Evolutionary conservation across 1,284 basidiomycete species (phyloP).

Genomic region (Sutorius eximius): DNA sequence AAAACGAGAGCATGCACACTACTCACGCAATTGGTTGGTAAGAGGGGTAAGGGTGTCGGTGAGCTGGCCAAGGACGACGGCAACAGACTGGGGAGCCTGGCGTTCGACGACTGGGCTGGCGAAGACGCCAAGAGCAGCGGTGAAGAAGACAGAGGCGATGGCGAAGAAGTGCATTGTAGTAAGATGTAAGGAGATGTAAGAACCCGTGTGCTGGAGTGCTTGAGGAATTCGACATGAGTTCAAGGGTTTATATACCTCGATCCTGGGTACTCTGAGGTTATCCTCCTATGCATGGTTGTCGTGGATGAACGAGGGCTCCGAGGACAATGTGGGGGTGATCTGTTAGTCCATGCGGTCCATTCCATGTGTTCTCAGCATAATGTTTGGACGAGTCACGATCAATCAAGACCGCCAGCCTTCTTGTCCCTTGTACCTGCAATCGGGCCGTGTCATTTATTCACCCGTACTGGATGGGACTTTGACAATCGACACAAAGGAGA

Average conservation of each 20-base stretch:
- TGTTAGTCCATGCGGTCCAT: neutral
- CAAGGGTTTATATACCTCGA: slow-evolving; percentile 15
- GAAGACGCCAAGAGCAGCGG: slow-evolving; percentile 7
- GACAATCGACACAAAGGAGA: neutral
- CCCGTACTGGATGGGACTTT: neutral
- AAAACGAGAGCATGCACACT: neutral
- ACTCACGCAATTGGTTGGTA: slow-evolving; percentile 15
- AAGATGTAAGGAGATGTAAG: neutral
- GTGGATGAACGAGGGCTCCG: slow-evolving; percentile 1
- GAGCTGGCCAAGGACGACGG: slow-evolving; percentile 9
- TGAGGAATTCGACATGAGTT: neutral
- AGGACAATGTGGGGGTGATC: neutral
- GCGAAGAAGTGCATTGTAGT: slow-evolving; percentile 16
- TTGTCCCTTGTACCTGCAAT: neutral
- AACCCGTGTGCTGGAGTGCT: slow-evolving; percentile 15
- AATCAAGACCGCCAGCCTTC: neutral
- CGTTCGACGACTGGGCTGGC: slow-evolving; percentile 14
- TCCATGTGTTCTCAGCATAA: neutral
- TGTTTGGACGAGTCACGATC: neutral
- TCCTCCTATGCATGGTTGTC: neutral
- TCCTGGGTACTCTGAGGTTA: neutral
- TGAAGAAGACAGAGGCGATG: slow-evolving; percentile 9
- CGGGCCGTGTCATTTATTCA: neutral
- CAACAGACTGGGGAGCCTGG: slow-evolving; percentile 2
- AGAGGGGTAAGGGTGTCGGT: slow-evolving; percentile 5